Evolutionary conservation across 1,284 basidiomycete genomes (phyloP), one percentile per base, ranked within the genome.

Genomic region (Caloboletus firmus): DNA sequence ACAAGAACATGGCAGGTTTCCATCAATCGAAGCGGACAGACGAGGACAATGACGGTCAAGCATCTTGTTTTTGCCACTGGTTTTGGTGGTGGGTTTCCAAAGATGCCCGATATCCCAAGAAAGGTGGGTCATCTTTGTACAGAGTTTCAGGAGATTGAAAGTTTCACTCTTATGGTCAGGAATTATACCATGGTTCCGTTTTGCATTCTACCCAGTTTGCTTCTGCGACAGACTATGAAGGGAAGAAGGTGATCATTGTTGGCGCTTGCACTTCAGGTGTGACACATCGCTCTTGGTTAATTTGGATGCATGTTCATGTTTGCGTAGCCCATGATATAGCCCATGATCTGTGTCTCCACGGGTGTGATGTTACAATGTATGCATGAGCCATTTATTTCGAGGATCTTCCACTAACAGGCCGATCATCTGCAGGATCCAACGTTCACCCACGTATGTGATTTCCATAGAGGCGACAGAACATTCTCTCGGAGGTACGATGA

Each of bases 31-130:
- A 34, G 6, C 11, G 70, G 65, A 20, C 62, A 57, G 17, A 49
- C 55, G 32, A 60, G 67, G 32, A 53, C 48, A 4, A 57, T 76
- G 51, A 58, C 54, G 6, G 65, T 71, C 34, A 67, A 69, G 17
- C 72, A 76, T 54, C 59, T 78, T 30, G 61, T 77, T 6, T 60
- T 75, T 49, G 74, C 76, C 1, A 70, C 73, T 13, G 77, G 76
- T 18, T 64, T 70, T 41, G 72, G 67, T n/a, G 63, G 69, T 6
- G 74, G 74, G 20, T 63, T 69, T 45, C 61, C 72, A 20, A 66
- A 67, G 17, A 58, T 70, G 6, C 76, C 75, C 15, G 45, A 61
- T 37, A 34, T 71, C 24, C 55, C 62, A 39, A 63, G 63, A 36
- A 62, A 59, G 57, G 66, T 60, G 24, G 13, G 49, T 42, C 12